These are phyloP conservation scores for Nymphaea colorata DNA, from an alignment of 164 flowering plant genomes.

Conservation along the genomic window DNA sequence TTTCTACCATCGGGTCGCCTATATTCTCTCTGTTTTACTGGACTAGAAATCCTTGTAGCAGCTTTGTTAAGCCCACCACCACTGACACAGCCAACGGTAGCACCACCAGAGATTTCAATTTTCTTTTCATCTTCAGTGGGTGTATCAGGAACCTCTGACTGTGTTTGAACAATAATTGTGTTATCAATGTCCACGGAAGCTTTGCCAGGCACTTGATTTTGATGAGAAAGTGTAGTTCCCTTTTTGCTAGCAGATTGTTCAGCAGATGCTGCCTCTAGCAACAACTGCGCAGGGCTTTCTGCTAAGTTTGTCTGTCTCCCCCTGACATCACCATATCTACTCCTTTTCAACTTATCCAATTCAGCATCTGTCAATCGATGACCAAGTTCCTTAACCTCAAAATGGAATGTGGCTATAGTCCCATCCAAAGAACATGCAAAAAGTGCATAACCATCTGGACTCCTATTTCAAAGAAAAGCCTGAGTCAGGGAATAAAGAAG, in stretches of 20 bases:
- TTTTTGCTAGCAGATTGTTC: no score
- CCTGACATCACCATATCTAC: conserved; percentile 89
- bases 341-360: conserved; percentile 79
- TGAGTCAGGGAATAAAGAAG: neutral
- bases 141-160: conserved; percentile 31
- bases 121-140: conserved; percentile 1
- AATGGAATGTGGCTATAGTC: conserved; percentile 81
- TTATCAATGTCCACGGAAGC: no score
- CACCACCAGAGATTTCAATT: neutral
- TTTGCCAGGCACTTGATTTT: no score
- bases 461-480: conserved; percentile 38
- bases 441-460: conserved; percentile 95
- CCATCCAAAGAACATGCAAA: conserved; percentile 99
- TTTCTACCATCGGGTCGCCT: conserved; percentile 97
- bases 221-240: no score
- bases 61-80: conserved; percentile 43
- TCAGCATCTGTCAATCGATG: conserved; percentile 66
- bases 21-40: conserved; percentile 93
- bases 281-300: no score
- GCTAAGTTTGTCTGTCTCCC: no score
- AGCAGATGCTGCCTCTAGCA: no score
- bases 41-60: conserved; percentile 54
- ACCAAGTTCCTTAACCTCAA: conserved; percentile 87
- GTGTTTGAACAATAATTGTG: no score
- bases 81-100: conserved; percentile 77